Percentiles rank a stretch among this genome's conserved stretches.
phyloP scores from a whole-genome alignment of 495 filamentous ascomycete species.

The Parmelia sp. region DNA sequence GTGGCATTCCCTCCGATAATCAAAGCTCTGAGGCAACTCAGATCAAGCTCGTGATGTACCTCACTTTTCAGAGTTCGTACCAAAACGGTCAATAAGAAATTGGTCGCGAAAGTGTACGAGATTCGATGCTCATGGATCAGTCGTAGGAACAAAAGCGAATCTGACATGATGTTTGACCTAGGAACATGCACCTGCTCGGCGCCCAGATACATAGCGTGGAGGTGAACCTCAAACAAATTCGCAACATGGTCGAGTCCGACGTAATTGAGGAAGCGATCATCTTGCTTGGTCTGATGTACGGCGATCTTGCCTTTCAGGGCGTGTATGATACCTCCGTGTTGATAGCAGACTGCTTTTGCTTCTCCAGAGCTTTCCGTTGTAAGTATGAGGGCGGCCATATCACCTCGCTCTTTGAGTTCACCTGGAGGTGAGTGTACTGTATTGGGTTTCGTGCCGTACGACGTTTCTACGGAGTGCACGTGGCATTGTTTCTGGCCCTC shows the following conservation, averaged over 20 bases:
- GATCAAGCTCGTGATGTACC: neutral
- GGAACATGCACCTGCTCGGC: conserved; percentile 1
- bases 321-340: conserved; percentile 2
- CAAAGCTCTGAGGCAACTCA: neutral
- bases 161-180: neutral
- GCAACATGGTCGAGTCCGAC: conserved; percentile 11
- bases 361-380: conserved; percentile 1
- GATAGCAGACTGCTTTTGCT: neutral
- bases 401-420: neutral
- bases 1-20: neutral
- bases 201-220: conserved; percentile 5
- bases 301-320: neutral
- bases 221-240: conserved; percentile 3
- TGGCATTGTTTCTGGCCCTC: neutral
- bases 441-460: neutral
- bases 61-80: neutral
- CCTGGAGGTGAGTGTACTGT: neutral
- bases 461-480: neutral
- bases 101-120: neutral
- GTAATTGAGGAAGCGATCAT: conserved; percentile 1
- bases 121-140: neutral
- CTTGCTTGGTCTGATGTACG: neutral
- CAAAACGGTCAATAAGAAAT: neutral
- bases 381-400: conserved; percentile 1
- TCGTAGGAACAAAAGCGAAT: neutral